Conservation (phyloP, 768 basidiomycete genomes). For the Serendipita vermifera region DNA sequence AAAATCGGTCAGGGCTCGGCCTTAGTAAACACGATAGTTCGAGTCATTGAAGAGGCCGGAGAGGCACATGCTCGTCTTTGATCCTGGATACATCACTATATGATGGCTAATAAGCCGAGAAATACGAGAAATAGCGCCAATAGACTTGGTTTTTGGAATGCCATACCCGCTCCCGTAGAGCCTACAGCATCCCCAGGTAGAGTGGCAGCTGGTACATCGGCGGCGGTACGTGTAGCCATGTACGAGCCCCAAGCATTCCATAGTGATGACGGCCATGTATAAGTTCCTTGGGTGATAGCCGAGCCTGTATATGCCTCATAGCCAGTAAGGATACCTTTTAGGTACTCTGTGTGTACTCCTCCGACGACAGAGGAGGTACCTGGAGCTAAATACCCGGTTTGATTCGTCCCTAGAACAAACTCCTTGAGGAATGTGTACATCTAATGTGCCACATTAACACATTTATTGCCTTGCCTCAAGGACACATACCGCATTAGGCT, state of each 20-base stretch:
- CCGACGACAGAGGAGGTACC: not conserved
- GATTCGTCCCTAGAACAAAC: constrained; percentile 12
- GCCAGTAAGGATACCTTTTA: constrained; percentile 3
- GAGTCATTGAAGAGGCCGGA: too few relatives aligned
- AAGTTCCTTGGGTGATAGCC: not conserved
- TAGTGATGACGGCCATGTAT: not conserved
- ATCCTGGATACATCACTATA: too few relatives aligned
- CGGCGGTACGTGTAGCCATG: not conserved
- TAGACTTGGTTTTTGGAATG: too few relatives aligned
- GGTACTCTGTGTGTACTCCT: not conserved
- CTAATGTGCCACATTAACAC: too few relatives aligned
- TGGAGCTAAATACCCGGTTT: constrained; percentile 1
- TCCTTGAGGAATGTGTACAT: constrained; percentile 12
- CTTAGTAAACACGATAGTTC: too few relatives aligned
- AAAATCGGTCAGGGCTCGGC: too few relatives aligned
- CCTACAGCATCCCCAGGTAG: not conserved
- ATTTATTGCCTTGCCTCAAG: too few relatives aligned
- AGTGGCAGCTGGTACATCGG: constrained; percentile 2
- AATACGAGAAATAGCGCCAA: too few relatives aligned
- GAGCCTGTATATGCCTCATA: not conserved
- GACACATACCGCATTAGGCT: constrained; percentile 37
- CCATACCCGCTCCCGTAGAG: too few relatives aligned
- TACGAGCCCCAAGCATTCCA: not conserved
- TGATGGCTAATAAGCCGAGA: too few relatives aligned
- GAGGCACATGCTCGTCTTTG: too few relatives aligned